These are phyloP conservation scores for Xylariaceae sp. DNA, from an alignment of 2,329 filamentous ascomycete species.

Conservation along the genomic window DNA sequence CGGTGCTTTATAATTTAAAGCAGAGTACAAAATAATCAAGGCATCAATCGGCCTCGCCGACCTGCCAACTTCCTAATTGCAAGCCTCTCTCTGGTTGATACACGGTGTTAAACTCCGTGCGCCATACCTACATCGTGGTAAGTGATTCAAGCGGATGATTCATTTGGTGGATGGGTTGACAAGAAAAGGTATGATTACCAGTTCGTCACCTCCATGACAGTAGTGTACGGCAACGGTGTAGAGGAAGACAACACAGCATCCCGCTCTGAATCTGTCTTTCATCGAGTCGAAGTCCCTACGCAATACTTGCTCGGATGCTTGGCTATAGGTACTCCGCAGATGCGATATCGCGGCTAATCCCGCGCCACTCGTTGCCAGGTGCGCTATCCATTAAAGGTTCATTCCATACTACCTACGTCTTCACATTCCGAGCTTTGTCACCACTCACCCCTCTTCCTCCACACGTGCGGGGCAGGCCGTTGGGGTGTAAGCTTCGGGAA, in stretches of 20 bases:
- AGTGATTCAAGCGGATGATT: neutral
- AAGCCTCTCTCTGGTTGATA: neutral
- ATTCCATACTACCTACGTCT: neutral
- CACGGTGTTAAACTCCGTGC: neutral
- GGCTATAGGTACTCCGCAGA: neutral
- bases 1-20: slow-evolving; percentile 8
- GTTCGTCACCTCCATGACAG: too few species aligned
- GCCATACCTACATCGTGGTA: neutral
- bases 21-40: slow-evolving; percentile 17
- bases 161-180: neutral
- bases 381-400: too few species aligned
- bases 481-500: neutral
- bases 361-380: neutral
- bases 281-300: neutral
- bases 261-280: neutral
- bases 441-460: neutral
- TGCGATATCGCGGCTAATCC: neutral
- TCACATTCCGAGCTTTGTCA: neutral
- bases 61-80: slow-evolving; percentile 6
- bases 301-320: neutral
- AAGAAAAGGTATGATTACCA: too few species aligned
- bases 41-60: slow-evolving; percentile 5
- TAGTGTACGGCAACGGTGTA: too few species aligned
- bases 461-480: neutral
- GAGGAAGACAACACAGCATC: neutral